Evolutionary conservation across 1,139 yeast genomes (phyloP).

Genomic region (Debaryomyces singareniensis): DNA sequence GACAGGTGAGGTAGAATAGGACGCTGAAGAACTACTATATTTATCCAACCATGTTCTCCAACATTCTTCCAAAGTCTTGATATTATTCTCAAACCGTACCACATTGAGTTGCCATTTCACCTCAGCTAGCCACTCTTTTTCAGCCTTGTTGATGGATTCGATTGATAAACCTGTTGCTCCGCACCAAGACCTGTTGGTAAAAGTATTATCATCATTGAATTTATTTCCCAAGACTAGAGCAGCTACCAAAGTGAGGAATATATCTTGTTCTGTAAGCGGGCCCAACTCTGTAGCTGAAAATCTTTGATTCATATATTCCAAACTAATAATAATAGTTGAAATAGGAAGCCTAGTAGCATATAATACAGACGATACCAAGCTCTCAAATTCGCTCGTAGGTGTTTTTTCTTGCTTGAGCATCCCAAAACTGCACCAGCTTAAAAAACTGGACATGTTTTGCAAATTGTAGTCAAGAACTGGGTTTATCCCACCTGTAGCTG

Average conservation of each 20-base stretch:
- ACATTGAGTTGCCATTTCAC: conserved; percentile 45
- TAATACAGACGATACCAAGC: conserved; percentile 60
- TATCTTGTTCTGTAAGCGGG: conserved; percentile 32
- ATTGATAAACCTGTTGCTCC: conserved; percentile 83
- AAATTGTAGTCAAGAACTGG: conserved; percentile 75
- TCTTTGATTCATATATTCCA: conserved; percentile 62
- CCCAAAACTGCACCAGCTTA: conserved; percentile 61
- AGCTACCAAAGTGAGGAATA: conserved; percentile 60
- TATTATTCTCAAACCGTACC: conserved; percentile 34
- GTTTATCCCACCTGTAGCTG: conserved; percentile 66
- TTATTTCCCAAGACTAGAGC: conserved; percentile 84
- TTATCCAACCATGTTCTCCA: conserved; percentile 43
- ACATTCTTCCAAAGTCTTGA: conserved; percentile 39
- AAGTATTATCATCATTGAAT: conserved; percentile 93
- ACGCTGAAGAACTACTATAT: conserved; percentile 10
- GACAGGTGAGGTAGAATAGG: not conserved
- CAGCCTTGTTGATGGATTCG: conserved; percentile 54
- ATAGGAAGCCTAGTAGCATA: conserved; percentile 88
- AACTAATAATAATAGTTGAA: conserved; percentile 69
- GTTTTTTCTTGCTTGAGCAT: conserved; percentile 44
- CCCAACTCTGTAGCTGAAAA: conserved; percentile 21
- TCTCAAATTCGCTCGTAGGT: conserved; percentile 52
- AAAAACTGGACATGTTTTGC: conserved; percentile 69
- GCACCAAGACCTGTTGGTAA: conserved; percentile 91
- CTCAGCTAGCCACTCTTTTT: conserved; percentile 64